These are phyloP conservation scores for Verticillium nubilum DNA, from an alignment of 2,329 filamentous ascomycete genomes.

Conservation along the genomic window DNA sequence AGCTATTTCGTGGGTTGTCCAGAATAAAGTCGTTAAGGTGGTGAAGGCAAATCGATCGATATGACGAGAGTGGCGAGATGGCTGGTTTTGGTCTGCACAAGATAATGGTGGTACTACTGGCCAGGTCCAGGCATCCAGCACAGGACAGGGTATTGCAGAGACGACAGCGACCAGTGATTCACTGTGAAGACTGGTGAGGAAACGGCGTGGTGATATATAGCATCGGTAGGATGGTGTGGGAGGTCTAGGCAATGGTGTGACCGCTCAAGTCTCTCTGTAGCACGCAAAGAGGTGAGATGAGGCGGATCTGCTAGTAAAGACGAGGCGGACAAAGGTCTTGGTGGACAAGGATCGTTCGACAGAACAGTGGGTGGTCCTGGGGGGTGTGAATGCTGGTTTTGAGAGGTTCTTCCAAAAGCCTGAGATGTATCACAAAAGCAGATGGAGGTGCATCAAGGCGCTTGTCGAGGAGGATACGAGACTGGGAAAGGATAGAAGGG, in stretches of 20 bases:
- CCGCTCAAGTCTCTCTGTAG: conserved; percentile 2
- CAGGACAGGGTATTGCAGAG: conserved; percentile 11
- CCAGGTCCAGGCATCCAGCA: not conserved
- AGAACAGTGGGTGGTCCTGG: not conserved
- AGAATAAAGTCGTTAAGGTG: conserved; percentile 1
- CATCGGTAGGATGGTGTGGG: conserved; percentile 11
- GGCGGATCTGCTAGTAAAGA: conserved; percentile 8
- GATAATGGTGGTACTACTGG: not conserved
- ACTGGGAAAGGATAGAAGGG: not conserved
- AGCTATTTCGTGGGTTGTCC: conserved; percentile 2
- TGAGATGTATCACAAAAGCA: not conserved
- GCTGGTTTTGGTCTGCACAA: conserved; percentile 20
- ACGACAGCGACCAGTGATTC: conserved; percentile 31
- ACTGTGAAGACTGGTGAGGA: conserved; percentile 37
- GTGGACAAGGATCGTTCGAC: not conserved
- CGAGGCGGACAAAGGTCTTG: conserved; percentile 13
- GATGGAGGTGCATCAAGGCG: not conserved
- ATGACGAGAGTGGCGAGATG: conserved; percentile 11
- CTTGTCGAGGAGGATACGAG: not conserved
- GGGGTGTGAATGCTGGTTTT: not conserved
- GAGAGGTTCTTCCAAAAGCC: not conserved
- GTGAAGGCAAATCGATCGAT: not conserved
- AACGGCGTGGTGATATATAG: conserved; percentile 31
- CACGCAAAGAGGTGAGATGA: conserved; percentile 3
- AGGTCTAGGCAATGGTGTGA: conserved; percentile 12